phyloP scores from a whole-genome alignment of 768 basidiomycete species.

The Mycena venus region DNA sequence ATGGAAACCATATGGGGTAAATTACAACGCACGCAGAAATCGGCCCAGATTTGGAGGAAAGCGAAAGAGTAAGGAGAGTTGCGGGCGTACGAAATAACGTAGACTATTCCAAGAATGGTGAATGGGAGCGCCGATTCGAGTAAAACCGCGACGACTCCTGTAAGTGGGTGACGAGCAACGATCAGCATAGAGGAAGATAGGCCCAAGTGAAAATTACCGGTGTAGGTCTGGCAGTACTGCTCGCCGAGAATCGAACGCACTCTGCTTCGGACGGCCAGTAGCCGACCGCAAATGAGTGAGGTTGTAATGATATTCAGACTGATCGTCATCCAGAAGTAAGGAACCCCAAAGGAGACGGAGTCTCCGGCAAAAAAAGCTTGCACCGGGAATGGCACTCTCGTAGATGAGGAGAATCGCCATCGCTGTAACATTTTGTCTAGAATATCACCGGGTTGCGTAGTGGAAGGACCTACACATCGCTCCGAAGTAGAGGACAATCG shows the following conservation, averaged over 20 bases:
- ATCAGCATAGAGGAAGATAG: background rate
- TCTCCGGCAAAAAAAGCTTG: conserved; percentile 44
- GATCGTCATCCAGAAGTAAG: conserved; percentile 48
- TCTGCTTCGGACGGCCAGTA: conserved; percentile 37
- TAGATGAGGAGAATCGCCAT: conserved; percentile 46
- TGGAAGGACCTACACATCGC: conserved; percentile 33
- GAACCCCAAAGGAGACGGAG: conserved; percentile 44
- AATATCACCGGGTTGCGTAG: background rate
- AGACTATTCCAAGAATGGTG: conserved; percentile 44
- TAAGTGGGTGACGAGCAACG: background rate
- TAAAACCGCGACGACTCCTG: conserved; percentile 42
- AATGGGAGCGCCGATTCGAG: conserved; percentile 49
- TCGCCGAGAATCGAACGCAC: conserved; percentile 37
- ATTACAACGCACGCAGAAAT: conserved; percentile 44
- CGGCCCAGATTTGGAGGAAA: conserved; percentile 48
- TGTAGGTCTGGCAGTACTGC: conserved; percentile 44
- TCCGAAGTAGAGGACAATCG: conserved; percentile 38
- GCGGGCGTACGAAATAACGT: conserved; percentile 43
- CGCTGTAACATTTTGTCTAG: conserved; percentile 28
- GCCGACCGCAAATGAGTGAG: conserved; percentile 43
- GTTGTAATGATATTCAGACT: conserved; percentile 49
- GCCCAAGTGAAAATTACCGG: conserved; percentile 21
- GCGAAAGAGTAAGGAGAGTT: conserved; percentile 41
- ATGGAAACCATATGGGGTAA: background rate
- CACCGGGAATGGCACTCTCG: conserved; percentile 44